These are phyloP conservation scores for Triticum timopheevii DNA, from an alignment of 176 grass and related monocot species.

Conservation along the genomic window DNA sequence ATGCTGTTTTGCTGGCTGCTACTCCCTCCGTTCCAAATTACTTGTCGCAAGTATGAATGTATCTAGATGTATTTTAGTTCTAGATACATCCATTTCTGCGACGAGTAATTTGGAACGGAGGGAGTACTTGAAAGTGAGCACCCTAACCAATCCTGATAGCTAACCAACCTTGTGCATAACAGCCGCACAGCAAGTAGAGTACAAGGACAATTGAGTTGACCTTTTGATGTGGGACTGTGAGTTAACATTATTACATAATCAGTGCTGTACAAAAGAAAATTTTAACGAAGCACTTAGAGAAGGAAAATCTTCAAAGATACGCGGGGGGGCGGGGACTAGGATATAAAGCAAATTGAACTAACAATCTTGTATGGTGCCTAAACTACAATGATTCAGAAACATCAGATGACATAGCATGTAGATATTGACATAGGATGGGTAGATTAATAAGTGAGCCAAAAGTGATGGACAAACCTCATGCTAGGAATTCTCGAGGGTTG, in stretches of 20 bases:
- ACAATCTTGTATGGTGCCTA: neutral
- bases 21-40: neutral
- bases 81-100: no score
- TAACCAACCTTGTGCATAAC: neutral
- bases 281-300: neutral
- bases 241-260: neutral
- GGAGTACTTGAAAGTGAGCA: neutral
- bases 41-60: no score
- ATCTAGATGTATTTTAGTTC: no score
- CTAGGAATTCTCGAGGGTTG: constrained; percentile 38
- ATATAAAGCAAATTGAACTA: neutral
- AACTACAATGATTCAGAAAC: neutral
- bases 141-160: neutral
- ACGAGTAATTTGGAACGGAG: no score
- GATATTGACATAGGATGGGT: neutral
- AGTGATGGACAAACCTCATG: constrained; percentile 29
- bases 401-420: neutral
- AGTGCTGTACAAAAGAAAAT: neutral
- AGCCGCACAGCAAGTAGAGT: neutral
- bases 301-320: neutral
- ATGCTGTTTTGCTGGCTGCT: no score
- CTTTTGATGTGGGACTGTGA: neutral
- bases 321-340: no score
- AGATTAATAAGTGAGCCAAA: constrained; percentile 3
- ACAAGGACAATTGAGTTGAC: neutral